These are phyloP conservation scores for Sextonia rubra DNA, from an alignment of 164 flowering plant genomes.

Conservation along the genomic window DNA sequence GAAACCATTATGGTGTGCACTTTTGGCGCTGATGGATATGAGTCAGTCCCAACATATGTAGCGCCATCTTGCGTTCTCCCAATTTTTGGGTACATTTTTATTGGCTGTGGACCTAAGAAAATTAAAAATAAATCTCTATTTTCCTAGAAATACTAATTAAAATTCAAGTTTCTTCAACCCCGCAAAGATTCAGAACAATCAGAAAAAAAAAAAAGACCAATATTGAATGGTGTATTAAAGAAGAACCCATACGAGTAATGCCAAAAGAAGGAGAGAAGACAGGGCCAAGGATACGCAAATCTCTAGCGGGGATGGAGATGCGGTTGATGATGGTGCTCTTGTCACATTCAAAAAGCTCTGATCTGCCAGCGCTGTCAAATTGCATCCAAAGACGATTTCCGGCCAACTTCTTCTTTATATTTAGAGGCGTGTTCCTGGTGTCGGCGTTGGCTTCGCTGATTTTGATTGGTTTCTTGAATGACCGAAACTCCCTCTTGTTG, in stretches of 20 bases:
- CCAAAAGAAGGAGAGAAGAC: constrained; percentile 87
- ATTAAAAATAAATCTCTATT: background rate
- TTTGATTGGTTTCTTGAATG: background rate
- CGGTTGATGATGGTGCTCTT: constrained; percentile 63
- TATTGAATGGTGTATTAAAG: background rate
- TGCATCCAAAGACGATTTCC: constrained; percentile 85
- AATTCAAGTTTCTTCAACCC: background rate
- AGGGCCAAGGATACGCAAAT: constrained; percentile 90
- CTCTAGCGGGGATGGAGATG: constrained; percentile 74
- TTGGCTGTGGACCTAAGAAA: background rate
- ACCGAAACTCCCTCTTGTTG: constrained; percentile 15
- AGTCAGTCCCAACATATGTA: too few species aligned
- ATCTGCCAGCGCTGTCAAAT: constrained; percentile 55
- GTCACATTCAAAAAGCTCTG: constrained; percentile 80
- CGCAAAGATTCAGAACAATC: background rate
- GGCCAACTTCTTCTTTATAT: constrained; percentile 63
- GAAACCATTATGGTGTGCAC: background rate
- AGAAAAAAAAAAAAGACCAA: background rate
- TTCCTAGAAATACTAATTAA: background rate
- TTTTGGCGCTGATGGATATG: background rate
- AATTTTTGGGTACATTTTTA: background rate
- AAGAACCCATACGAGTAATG: constrained; percentile 61
- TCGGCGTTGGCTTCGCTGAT: background rate
- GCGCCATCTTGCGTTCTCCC: background rate
- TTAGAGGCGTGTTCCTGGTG: background rate